Base-by-base conservation (phyloP, 371 early-diverging fungal genomes). In the Syncephalastrum monosporum region DNA sequence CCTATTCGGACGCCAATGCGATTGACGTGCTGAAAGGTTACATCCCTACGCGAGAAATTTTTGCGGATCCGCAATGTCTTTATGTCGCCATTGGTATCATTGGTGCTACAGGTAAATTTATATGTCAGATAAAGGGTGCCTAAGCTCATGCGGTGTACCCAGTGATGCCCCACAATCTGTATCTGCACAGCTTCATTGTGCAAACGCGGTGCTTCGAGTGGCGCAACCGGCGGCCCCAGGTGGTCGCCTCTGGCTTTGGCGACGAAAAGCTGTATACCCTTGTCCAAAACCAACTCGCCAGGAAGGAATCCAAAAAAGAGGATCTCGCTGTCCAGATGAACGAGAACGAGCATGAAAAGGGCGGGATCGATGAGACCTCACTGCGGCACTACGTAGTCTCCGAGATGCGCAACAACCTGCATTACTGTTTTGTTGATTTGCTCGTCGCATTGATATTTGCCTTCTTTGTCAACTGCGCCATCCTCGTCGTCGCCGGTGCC, bases 1-100 rank as follows among this genome's bases (percentile, higher is more conserved):
- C 70, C 7, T 79, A 84, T 54, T 78, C 89, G 4, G 61, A 82
- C 51, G 85, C 90, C 2, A 72, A 78, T 3, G 79, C 83, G 38
- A 76, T 65, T 12, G 83, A 84, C 43, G 90, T 92, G 5, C 59
- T 83, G 15, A 67, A 67, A 47, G 94, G 94, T 0, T 91, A 78
- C 56, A 21, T 92, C 10, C 94, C 93, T 0, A 75, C 76, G 14
- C 49, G 60, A 24, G 77, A 75, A 51, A 76, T 92, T 24, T 79
- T 92, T 51, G 81, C 81, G 5, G 73, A 89, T 43, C 54, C 71
- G 1, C 83, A 79, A 5, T 71, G 76, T 43, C 68, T 94, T 1
- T 91, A 88, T 56, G 65, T 92, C 3, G 83, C 91, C 12, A 86
- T 92, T 50, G 91, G 88, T 47, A 92, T 92, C 55, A 82, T 92